Evolutionary conservation across 1,284 basidiomycete genomes (phyloP).

Genomic region (Veloporphyrellus conicus): DNA sequence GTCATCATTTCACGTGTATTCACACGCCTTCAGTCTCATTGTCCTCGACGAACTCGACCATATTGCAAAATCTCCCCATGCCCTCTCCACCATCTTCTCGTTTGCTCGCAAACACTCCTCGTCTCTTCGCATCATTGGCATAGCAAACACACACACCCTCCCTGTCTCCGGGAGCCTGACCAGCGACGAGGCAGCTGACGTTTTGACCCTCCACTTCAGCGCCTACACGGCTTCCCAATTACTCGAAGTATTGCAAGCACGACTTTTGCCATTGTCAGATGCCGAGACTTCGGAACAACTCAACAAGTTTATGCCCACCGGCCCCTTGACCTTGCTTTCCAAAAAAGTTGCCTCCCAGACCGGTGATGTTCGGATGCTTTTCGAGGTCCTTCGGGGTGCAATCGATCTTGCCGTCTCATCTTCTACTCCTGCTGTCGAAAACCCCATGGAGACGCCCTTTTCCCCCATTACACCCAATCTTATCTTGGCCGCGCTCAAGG

Average conservation of each 20-base stretch:
- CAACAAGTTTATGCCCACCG: conserved; percentile 56
- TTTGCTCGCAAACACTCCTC: conserved; percentile 49
- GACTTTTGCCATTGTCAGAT: conserved; percentile 48
- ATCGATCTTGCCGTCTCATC: conserved; percentile 59
- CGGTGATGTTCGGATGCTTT: conserved; percentile 71
- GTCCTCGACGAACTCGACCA: conserved; percentile 79
- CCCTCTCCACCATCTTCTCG: conserved; percentile 59
- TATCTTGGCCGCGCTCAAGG: conserved; percentile 65
- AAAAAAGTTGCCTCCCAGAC: conserved; percentile 75
- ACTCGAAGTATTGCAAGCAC: conserved; percentile 57
- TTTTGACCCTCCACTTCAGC: conserved; percentile 68
- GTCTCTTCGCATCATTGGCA: conserved; percentile 60
- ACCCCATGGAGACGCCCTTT: conserved; percentile 41
- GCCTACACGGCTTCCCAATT: conserved; percentile 70
- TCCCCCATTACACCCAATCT: conserved; percentile 57
- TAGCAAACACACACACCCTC: conserved; percentile 80
- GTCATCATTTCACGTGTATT: neutral
- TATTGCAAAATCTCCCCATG: conserved; percentile 54
- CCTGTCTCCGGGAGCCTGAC: conserved; percentile 39
- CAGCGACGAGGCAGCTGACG: conserved; percentile 31
- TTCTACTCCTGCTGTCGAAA: conserved; percentile 22
- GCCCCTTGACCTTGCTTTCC: conserved; percentile 61
- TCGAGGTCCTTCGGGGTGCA: conserved; percentile 72
- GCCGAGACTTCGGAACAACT: conserved; percentile 33
- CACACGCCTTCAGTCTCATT: conserved; percentile 48